Conservation (phyloP, 768 basidiomycete genomes). For the Mycena indigotica region DNA sequence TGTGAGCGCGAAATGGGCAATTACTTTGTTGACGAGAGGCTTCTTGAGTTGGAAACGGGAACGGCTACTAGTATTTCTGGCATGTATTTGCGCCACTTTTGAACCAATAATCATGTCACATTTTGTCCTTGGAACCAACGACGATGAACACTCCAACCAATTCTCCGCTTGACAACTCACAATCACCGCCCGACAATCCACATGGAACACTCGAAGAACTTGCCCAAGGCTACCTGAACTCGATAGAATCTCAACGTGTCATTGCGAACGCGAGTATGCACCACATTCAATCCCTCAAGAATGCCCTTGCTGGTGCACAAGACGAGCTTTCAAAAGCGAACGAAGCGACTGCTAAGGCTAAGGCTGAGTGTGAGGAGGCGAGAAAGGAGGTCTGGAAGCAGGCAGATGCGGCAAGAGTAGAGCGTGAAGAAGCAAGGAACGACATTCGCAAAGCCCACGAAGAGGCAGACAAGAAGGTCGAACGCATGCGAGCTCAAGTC, state of each 20-base stretch:
- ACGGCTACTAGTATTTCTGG: no score
- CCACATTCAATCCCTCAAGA: constrained; percentile 1
- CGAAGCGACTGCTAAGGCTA: not conserved
- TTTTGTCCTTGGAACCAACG: no score
- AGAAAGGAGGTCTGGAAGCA: not conserved
- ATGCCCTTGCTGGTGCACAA: not conserved
- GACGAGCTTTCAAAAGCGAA: not conserved
- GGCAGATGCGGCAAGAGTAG: not conserved
- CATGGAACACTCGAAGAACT: not conserved
- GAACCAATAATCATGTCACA: no score
- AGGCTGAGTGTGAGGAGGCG: not conserved
- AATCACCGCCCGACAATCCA: no score
- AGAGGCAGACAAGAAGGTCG: not conserved
- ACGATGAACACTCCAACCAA: no score
- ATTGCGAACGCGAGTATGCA: not conserved
- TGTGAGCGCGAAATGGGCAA: not conserved
- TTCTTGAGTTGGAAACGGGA: not conserved
- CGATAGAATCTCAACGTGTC: not conserved
- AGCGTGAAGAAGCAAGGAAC: not conserved
- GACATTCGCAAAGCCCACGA: not conserved
- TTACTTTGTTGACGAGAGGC: not conserved
- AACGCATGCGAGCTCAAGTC: not conserved
- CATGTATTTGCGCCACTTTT: not conserved
- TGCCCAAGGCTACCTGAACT: not conserved
- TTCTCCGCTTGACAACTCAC: no score